Evolutionary conservation across 2,329 filamentous ascomycete genomes (phyloP).

Genomic region (Phialemoniopsis sp.): DNA sequence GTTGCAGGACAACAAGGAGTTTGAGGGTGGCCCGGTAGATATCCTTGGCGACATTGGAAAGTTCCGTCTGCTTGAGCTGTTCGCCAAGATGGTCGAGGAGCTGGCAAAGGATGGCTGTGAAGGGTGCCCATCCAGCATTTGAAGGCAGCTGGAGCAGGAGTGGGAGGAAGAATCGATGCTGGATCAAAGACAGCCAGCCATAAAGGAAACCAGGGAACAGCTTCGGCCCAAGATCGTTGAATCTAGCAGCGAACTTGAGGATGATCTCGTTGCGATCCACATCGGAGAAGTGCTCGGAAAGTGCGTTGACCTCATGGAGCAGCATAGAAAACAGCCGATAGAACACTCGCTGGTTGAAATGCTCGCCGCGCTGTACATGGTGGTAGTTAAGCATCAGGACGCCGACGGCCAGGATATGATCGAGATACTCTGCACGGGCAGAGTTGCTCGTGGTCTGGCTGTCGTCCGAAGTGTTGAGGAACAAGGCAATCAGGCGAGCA

Average conservation of each 20-base stretch:
- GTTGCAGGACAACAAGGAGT: constrained; percentile 79
- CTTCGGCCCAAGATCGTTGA: constrained; percentile 71
- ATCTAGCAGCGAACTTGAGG: constrained; percentile 64
- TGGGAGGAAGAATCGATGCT: constrained; percentile 82
- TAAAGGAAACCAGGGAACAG: constrained; percentile 81
- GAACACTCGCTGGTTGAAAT: constrained; percentile 85
- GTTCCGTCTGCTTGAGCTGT: constrained; percentile 69
- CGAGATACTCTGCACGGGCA: constrained; percentile 67
- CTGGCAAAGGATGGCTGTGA: constrained; percentile 68
- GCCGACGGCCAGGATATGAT: constrained; percentile 73
- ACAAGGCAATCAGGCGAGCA: constrained; percentile 71
- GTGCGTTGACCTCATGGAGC: constrained; percentile 63
- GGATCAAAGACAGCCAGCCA: constrained; percentile 76
- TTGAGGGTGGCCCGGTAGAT: constrained; percentile 82
- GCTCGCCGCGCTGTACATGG: constrained; percentile 73
- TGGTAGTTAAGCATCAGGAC: constrained; percentile 82
- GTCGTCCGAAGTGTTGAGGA: constrained; percentile 69
- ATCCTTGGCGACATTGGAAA: constrained; percentile 69
- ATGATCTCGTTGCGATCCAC: constrained; percentile 66
- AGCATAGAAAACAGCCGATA: constrained; percentile 84
- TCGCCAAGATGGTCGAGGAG: constrained; percentile 73
- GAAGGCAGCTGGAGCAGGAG: constrained; percentile 65
- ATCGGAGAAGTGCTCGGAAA: constrained; percentile 54
- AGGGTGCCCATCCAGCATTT: constrained; percentile 70
- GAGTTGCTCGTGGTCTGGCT: constrained; percentile 52